Evolutionary conservation across 495 filamentous ascomycete genomes (phyloP), one percentile per base, ranked within the genome.

Genomic region (Oidiodendron maius): DNA sequence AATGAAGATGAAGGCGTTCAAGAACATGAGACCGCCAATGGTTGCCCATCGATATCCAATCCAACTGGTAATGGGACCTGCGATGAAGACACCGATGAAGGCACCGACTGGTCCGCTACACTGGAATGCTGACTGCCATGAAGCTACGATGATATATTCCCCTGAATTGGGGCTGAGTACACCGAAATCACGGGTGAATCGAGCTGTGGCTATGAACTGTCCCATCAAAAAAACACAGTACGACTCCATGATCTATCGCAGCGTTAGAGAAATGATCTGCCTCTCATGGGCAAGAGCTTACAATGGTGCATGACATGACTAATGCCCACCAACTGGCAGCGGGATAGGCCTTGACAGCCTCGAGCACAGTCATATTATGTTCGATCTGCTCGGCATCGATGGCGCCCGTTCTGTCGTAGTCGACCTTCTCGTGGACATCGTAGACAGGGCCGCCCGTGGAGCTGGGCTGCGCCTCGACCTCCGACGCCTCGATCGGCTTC

Each of bases 111-210:
- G 68, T 5, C 71, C 77, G 44, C 70, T 83, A 56, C 86, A 86
- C 51, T 80, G 84, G 32, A 91, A 65, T 40, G 83, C 84, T 11
- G 84, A 68, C 66, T 89, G 84, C 86, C 86, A 91, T 50, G 78
- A 59, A 11, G 85, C 80, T 18, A 52, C 46, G 8, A 83, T 65
- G 9, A 88, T 70, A 56, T 87, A 71, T 61, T 82, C 85, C 2
- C 61, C 51, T 13, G 76, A 78, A 30, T 77, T 61, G 9, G 23
- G 17, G 52, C 65, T 57, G 40, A 74, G 67, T 46, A 77, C 69
- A 49, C 61, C 61, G 46, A 35, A 63, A 17, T 55, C 28, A 1
- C 50, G 11, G n/a, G 51, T 52, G 59, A 71, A 73, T 12, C 39
- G 34, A 2, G 63, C 57, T 35, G 58, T 48, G 30, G 55, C 68